phyloP scores from a whole-genome alignment of 345 rosid genomes.

The Balakata baccata region DNA sequence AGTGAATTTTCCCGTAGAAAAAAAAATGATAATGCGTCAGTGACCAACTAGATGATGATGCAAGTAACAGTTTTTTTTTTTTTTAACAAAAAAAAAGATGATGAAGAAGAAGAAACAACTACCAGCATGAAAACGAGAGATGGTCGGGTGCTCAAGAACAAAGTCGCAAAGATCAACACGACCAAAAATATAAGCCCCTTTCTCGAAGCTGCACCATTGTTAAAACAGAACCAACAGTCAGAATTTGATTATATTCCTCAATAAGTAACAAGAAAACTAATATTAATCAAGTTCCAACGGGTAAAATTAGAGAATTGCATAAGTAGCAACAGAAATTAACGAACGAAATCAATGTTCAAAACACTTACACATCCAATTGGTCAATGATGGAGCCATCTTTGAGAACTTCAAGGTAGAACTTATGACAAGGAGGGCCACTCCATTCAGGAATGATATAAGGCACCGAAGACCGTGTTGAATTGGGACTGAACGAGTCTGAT shows the following conservation, averaged over 20 bases:
- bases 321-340: no score
- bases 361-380: conserved; percentile 52
- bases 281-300: not conserved
- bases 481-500: not conserved
- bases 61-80: not conserved
- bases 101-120: conserved; percentile 8
- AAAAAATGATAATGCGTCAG: not conserved
- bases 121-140: conserved; percentile 98
- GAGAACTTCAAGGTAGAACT: conserved; percentile 68
- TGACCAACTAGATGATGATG: not conserved
- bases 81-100: no score
- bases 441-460: conserved; percentile 87
- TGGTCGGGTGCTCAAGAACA: conserved; percentile 79
- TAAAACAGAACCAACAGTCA: not conserved
- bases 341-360: not conserved
- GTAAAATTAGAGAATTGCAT: not conserved
- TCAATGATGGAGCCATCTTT: conserved; percentile 79
- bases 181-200: conserved; percentile 96
- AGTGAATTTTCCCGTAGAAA: not conserved
- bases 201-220: conserved; percentile 51
- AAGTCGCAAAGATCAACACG: conserved; percentile 85
- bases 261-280: not conserved
- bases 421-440: conserved; percentile 74
- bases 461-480: conserved; percentile 23
- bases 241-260: not conserved